A percentile compares a stretch with the other conserved stretches of the same genome.
Conservation (phyloP, 352 stramenopile species). For the Phytophthora foliorum region DNA sequence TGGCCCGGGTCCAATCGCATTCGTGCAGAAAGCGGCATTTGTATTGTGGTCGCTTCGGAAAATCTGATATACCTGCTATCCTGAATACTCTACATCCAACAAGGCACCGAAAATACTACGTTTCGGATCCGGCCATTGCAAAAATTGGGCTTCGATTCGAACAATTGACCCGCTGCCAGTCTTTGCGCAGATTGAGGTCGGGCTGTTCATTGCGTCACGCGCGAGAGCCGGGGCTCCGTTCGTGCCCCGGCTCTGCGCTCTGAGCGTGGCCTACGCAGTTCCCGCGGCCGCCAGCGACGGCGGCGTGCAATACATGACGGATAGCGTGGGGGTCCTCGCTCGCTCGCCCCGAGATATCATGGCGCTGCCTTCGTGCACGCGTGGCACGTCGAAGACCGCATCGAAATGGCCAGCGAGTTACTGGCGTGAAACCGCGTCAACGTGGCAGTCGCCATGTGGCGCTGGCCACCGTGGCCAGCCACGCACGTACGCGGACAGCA, state of each 20-base stretch:
- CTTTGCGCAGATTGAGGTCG: slow-evolving; percentile 31
- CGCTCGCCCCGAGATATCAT: slow-evolving; percentile 2
- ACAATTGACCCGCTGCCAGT: slow-evolving; percentile 16
- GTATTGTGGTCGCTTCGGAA: neutral
- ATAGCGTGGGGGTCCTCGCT: neutral
- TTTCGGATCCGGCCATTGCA: neutral
- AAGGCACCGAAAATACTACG: neutral
- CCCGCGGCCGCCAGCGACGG: neutral
- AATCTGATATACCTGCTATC: slow-evolving; percentile 7
- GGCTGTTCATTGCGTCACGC: slow-evolving; percentile 4
- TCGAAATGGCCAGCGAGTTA: slow-evolving; percentile 21
- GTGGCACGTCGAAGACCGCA: neutral
- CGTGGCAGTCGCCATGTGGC: slow-evolving; percentile 29
- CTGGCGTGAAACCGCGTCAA: slow-evolving; percentile 15
- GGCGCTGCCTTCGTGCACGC: neutral
- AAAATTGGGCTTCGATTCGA: slow-evolving; percentile 32
- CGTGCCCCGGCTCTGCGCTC: neutral
- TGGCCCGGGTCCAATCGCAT: neutral
- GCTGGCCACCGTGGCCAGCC: slow-evolving; percentile 18
- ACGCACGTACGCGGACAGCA: slow-evolving; percentile 21
- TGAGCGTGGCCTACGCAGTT: slow-evolving; percentile 12
- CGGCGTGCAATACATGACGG: slow-evolving; percentile 1
- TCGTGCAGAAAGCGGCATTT: neutral
- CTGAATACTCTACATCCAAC: neutral
- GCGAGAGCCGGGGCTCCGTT: neutral